phyloP scores from a whole-genome alignment of 495 filamentous ascomycete species.

The Cairneyella variabilis region DNA sequence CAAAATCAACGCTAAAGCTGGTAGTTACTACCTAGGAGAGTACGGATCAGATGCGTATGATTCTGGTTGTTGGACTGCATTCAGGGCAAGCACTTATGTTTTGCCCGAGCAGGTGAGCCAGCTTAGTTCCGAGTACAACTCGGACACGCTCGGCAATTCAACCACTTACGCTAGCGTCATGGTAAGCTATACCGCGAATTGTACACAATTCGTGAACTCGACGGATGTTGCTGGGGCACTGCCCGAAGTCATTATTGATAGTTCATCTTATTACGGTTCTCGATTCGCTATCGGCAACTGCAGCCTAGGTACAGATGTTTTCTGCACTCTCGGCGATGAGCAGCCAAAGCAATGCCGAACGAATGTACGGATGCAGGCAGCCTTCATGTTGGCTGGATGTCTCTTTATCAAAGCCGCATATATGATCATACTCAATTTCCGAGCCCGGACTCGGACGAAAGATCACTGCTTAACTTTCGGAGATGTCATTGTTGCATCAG shows the following conservation, averaged over 20 bases:
- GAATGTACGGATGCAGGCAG: conserved; percentile 16
- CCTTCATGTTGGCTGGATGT: conserved; percentile 7
- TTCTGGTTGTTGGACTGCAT: no score
- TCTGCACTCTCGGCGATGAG: neutral
- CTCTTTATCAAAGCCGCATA: conserved; percentile 13
- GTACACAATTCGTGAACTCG: conserved; percentile 5
- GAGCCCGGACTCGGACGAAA: conserved; percentile 3
- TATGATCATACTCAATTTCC: conserved; percentile 10
- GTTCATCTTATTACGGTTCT: neutral
- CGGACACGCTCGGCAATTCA: no score
- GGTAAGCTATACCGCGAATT: conserved; percentile 3
- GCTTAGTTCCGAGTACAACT: no score
- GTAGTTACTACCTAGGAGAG: no score
- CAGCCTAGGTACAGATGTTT: neutral
- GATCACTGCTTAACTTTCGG: conserved; percentile 10
- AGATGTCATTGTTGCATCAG: conserved; percentile 13
- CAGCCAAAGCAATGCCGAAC: conserved; percentile 2
- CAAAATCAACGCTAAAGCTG: no score
- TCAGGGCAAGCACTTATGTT: no score
- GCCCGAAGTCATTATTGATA: neutral
- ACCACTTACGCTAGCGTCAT: no score
- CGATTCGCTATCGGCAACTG: neutral
- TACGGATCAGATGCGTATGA: no score
- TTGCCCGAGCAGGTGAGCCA: no score
- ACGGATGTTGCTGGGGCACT: conserved; percentile 1